A percentile compares a stretch with the other conserved stretches of the same genome.
Evolutionary conservation across 306 rosid species (phyloP).

Genomic region (Inga laurina): DNA sequence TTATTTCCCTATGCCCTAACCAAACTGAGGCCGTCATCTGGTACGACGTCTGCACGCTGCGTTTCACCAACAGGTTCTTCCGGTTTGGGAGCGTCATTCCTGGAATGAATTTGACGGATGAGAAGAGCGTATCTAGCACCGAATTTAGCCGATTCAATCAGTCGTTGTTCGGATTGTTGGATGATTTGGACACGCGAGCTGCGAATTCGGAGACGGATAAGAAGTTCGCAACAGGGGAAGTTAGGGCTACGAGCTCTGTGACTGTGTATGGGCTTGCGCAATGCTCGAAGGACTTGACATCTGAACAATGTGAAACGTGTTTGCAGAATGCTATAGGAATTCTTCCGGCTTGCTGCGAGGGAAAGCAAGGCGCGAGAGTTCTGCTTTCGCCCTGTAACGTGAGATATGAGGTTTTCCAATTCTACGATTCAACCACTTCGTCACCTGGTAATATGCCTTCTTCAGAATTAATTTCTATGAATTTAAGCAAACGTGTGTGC

Average conservation of each 20-base stretch:
- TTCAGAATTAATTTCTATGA: neutral
- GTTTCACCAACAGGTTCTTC: constrained; percentile 41
- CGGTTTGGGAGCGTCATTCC: constrained; percentile 6
- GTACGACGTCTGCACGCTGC: constrained; percentile 42
- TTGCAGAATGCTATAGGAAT: constrained; percentile 16
- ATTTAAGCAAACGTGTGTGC: neutral
- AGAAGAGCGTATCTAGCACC: constrained; percentile 17
- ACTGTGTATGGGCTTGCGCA: constrained; percentile 37
- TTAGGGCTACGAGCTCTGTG: neutral
- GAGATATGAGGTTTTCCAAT: constrained; percentile 34
- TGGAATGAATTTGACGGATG: neutral
- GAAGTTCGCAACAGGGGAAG: constrained; percentile 32
- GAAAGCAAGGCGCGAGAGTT: constrained; percentile 21
- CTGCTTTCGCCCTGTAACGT: constrained; percentile 33
- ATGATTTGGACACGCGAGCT: constrained; percentile 10
- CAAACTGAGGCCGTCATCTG: constrained; percentile 50
- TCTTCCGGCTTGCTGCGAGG: constrained; percentile 25
- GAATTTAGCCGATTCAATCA: constrained; percentile 22
- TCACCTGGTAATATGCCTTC: neutral
- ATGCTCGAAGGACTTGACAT: constrained; percentile 24
- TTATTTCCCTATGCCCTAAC: constrained; percentile 30
- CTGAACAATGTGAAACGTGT: constrained; percentile 22
- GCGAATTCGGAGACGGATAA: constrained; percentile 23
- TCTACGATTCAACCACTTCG: constrained; percentile 6
- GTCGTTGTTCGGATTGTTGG: constrained; percentile 11